Evolutionary conservation across 805 yeast genomes (phyloP), one percentile per base, ranked within the genome.

Genomic region (Spathaspora boniae): DNA sequence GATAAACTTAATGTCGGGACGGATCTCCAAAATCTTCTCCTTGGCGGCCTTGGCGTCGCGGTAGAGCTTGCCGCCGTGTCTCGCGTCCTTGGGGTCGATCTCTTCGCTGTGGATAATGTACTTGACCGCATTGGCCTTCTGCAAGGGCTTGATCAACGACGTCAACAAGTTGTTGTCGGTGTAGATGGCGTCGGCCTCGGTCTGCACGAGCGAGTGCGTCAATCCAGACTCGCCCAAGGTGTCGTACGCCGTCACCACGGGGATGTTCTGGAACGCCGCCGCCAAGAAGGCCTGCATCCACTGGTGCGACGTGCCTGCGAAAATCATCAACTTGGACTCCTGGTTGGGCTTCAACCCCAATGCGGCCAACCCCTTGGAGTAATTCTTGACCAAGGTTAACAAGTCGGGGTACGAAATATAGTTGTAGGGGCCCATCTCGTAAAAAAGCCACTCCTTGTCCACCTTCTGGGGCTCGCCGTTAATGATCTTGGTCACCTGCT

Each of bases 231-330:
- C 95, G 39, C 97, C 97, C 46, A 89, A 71, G 28, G 96, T 87
- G 60, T 89, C 97, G 61, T 93, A 93, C 25, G 98, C 98, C 11
- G 98, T 93, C 26, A 88, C 98, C 38, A 84, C 74, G 16, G 98
- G 85, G 41, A 93, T 81, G 33, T 74, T 64, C 61, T 87, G 96
- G 34, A 88, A 68, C 49, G 78, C 76, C 35, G 86, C 73, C 11
- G 89, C 96, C 40, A 86, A 59, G 45, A 79, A 91, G 21, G 86
- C 75, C 64, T 86, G 84, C 86, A 91, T 76, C 98, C 98, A 91
- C 54, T 78, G 78, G 38, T 77, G 82, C 11, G 95, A 84, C 9
- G 98, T 93, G 15, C 85, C 61, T 17, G 96, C 96, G 62, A 81
- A 93, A 36, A 91, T 74, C 59, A 88, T 96, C 48, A 91, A 56